Evolutionary conservation across 1,284 basidiomycete genomes (phyloP).

Genomic region (Lentinus polychrous): DNA sequence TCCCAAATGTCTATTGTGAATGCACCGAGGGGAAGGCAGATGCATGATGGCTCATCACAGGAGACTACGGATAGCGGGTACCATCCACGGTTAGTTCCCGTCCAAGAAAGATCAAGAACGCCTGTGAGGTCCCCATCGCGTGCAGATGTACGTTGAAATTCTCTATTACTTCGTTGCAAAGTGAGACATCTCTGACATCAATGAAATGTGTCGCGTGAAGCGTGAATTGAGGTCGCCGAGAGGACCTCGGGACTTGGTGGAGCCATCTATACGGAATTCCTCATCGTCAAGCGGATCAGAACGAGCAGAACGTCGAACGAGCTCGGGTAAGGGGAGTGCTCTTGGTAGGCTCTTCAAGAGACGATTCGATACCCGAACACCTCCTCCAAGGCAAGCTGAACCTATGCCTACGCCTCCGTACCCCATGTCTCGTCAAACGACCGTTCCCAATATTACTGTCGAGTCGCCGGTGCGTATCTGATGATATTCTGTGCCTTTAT

Average conservation of each 20-base stretch:
- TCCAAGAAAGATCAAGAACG: background rate
- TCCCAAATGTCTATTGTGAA: constrained; percentile 23
- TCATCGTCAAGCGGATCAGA: constrained; percentile 1
- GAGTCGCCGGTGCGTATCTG: constrained; percentile 12
- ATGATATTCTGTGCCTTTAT: background rate
- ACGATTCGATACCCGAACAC: constrained; percentile 7
- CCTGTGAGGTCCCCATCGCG: background rate
- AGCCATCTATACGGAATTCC: background rate
- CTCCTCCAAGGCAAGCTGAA: constrained; percentile 1
- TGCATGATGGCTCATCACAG: constrained; percentile 2
- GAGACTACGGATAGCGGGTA: background rate
- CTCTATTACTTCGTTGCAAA: background rate
- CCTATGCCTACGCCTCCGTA: background rate
- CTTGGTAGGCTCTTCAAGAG: constrained; percentile 10
- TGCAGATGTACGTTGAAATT: background rate
- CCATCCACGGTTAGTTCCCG: background rate
- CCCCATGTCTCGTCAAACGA: no score
- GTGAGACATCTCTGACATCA: no score
- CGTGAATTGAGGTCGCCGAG: constrained; percentile 1
- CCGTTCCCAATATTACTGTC: constrained; percentile 11
- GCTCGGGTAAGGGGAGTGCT: constrained; percentile 2
- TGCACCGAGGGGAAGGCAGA: constrained; percentile 9
- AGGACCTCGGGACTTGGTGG: background rate
- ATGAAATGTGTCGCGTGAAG: background rate
- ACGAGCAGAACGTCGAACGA: background rate